phyloP scores from a whole-genome alignment of 2,329 filamentous ascomycete genomes.

The Penicillium paneum region DNA sequence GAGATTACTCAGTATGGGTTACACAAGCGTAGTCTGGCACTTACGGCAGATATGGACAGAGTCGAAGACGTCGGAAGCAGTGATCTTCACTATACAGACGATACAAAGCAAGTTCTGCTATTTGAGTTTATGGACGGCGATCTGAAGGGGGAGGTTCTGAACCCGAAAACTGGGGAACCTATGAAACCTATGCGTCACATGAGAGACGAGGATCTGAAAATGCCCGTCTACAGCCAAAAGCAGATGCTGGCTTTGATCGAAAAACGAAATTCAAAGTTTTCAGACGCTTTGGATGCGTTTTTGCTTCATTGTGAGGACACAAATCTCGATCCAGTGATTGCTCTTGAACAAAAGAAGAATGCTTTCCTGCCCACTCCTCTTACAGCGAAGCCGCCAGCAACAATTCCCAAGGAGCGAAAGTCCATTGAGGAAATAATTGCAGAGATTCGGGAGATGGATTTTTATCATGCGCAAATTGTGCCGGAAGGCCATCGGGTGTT shows the following conservation, averaged over 20 bases:
- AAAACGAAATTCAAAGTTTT: conserved; percentile 82
- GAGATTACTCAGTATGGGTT: conserved; percentile 62
- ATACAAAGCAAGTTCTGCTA: conserved; percentile 66
- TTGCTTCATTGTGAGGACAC: conserved; percentile 68
- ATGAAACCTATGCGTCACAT: conserved; percentile 65
- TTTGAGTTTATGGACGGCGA: conserved; percentile 95
- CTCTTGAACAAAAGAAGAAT: conserved; percentile 59
- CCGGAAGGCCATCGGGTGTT: conserved; percentile 90
- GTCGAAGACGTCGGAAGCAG: conserved; percentile 33
- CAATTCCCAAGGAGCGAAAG: conserved; percentile 76
- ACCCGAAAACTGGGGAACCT: conserved; percentile 70
- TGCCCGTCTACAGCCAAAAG: conserved; percentile 90
- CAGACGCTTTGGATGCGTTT: conserved; percentile 71
- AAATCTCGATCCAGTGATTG: conserved; percentile 62
- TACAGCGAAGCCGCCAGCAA: conserved; percentile 56
- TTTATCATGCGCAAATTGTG: conserved; percentile 91
- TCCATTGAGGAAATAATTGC: conserved; percentile 78
- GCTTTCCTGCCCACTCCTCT: conserved; percentile 59
- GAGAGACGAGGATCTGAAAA: conserved; percentile 75
- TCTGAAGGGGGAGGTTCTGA: conserved; percentile 72
- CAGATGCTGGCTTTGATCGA: conserved; percentile 87
- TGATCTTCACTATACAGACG: conserved; percentile 32
- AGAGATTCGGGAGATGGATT: conserved; percentile 75
- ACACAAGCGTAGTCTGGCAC: conserved; percentile 45
- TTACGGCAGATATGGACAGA: conserved; percentile 17